Percentiles rank a stretch among this genome's conserved stretches.
phyloP scores from a whole-genome alignment of 176 grass and related monocot species.

The Aegilops speltoides region DNA sequence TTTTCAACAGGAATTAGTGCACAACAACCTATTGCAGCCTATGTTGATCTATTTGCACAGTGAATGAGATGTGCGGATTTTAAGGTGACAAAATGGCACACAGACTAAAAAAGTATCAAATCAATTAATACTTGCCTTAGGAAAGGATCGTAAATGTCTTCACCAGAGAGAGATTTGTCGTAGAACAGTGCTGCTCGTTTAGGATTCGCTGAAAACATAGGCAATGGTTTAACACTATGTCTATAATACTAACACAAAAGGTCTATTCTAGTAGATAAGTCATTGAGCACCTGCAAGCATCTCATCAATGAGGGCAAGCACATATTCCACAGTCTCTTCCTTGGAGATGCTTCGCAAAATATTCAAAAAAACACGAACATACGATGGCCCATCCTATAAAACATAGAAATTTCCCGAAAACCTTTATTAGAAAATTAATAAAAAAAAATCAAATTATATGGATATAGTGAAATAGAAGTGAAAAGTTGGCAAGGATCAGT shows the following conservation, averaged over 20 bases:
- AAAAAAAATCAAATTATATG: background rate
- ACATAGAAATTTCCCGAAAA: constrained; percentile 21
- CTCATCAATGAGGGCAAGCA: constrained; percentile 92
- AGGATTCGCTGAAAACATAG: constrained; percentile 73
- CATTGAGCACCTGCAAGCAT: constrained; percentile 74
- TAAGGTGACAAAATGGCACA: background rate
- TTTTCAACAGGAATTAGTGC: background rate
- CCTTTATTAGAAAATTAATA: background rate
- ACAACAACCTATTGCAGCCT: background rate
- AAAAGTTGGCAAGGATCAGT: background rate
- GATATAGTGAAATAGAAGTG: background rate
- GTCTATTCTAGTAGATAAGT: background rate
- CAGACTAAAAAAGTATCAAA: constrained; percentile 21
- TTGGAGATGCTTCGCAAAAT: constrained; percentile 77
- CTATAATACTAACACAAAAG: constrained; percentile 19
- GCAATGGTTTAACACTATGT: constrained; percentile 10
- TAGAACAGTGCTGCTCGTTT: constrained; percentile 76
- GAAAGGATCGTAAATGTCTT: constrained; percentile 91
- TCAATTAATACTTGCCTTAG: constrained; percentile 64
- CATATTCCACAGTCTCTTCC: constrained; percentile 97
- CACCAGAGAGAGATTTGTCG: constrained; percentile 71
- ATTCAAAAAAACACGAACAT: constrained; percentile 75
- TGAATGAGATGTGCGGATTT: background rate
- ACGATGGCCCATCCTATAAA: constrained; percentile 80
- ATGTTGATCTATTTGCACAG: constrained; percentile 10